Conservation (phyloP, 495 filamentous ascomycete genomes). For the Lasiosphaeria hispida region DNA sequence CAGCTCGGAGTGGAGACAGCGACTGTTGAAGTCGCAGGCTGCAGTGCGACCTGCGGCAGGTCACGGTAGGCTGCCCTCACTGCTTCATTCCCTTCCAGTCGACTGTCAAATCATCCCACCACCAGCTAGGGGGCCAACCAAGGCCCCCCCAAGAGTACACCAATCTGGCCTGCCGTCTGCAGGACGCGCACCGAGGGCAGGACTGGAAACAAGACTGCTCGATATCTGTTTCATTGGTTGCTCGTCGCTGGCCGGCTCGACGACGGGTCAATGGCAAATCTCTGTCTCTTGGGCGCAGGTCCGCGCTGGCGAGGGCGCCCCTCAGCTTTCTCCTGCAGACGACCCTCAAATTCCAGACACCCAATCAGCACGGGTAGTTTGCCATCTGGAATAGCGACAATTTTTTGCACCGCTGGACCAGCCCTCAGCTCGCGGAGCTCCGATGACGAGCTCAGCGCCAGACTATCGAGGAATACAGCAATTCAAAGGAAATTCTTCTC, state of each 20-base stretch:
- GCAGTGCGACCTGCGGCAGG: slow-evolving; percentile 5
- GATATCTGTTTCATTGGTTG: slow-evolving; percentile 25
- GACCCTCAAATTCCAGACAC: slow-evolving; percentile 11
- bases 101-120: slow-evolving; percentile 14
- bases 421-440: slow-evolving; percentile 8
- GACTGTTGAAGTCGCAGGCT: slow-evolving; percentile 6
- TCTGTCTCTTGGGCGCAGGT: slow-evolving; percentile 10
- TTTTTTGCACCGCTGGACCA: not conserved
- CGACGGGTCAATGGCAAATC: slow-evolving; percentile 20
- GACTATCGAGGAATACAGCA: not conserved
- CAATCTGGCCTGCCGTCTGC: slow-evolving; percentile 13
- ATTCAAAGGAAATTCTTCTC: not conserved
- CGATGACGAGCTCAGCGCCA: slow-evolving; percentile 7
- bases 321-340: slow-evolving; percentile 16
- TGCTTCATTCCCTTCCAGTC: not conserved
- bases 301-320: not conserved
- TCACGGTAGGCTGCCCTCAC: not conserved
- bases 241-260: not conserved
- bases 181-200: slow-evolving; percentile 13
- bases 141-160: not conserved
- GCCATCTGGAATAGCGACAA: slow-evolving; percentile 14
- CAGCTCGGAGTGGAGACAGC: not conserved
- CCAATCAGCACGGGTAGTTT: slow-evolving; percentile 14
- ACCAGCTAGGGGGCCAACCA: slow-evolving; percentile 1
- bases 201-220: slow-evolving; percentile 18